phyloP scores from a whole-genome alignment of 345 rosid genomes.

The Acer saccharum region DNA sequence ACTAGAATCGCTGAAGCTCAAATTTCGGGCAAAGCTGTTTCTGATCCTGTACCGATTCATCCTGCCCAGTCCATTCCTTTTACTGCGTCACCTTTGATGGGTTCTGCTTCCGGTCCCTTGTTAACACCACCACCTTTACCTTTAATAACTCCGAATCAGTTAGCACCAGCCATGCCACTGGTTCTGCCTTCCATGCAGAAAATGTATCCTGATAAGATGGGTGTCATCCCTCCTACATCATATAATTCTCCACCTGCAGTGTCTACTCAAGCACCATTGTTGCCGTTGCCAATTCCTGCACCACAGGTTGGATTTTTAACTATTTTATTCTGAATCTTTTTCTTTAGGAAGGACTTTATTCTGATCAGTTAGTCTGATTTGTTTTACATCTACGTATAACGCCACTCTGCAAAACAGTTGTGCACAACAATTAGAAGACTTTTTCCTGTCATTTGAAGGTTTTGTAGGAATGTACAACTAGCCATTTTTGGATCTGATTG shows the following conservation, averaged over 20 bases:
- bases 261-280: conserved; percentile 33
- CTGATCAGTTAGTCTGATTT: conserved; percentile 4
- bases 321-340: neutral
- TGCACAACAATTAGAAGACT: neutral
- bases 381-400: neutral
- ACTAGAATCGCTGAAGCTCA: conserved; percentile 20
- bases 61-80: conserved; percentile 19
- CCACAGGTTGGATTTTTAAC: conserved; percentile 24
- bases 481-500: neutral
- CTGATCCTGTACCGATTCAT: conserved; percentile 9
- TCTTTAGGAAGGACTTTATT: neutral
- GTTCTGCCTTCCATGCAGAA: conserved; percentile 25
- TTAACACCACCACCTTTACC: conserved; percentile 20
- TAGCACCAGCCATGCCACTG: conserved; percentile 18
- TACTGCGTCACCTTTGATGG: conserved; percentile 7
- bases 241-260: conserved; percentile 11
- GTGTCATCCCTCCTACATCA: conserved; percentile 11
- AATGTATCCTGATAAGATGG: conserved; percentile 23
- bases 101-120: conserved; percentile 30
- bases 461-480: neutral
- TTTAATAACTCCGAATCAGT: conserved; percentile 27
- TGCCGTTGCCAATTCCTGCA: conserved; percentile 37
- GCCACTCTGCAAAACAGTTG: neutral
- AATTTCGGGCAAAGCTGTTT: conserved; percentile 12
- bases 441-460: neutral